Percentiles rank a stretch among this genome's conserved stretches.
Conservation (phyloP, 1,284 basidiomycete species). For the Malassezia sympodialis region DNA sequence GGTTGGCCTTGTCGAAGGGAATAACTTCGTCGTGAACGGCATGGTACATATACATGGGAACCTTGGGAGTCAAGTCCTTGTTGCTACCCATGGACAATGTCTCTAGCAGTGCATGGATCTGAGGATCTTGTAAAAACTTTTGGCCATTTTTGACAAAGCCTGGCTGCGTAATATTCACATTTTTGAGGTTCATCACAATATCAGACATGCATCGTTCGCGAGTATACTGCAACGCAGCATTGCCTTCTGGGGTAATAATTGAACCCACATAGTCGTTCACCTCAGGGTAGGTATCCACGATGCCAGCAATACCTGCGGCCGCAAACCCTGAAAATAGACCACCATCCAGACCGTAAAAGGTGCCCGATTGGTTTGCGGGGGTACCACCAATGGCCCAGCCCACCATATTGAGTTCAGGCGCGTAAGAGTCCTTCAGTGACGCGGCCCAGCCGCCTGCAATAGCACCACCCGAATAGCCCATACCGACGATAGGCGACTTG, state of each 20-base stretch:
- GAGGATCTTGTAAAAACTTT: not conserved
- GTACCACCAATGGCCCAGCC: constrained; percentile 38
- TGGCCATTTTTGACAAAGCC: constrained; percentile 5
- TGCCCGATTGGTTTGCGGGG: constrained; percentile 27
- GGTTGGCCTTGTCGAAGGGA: constrained; percentile 19
- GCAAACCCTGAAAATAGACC: constrained; percentile 31
- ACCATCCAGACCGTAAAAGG: constrained; percentile 15
- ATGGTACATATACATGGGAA: constrained; percentile 35
- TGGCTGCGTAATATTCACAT: constrained; percentile 12
- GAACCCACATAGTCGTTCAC: constrained; percentile 24
- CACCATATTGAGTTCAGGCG: constrained; percentile 31
- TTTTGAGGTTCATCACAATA: constrained; percentile 19
- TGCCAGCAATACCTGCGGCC: constrained; percentile 30
- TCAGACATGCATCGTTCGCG: constrained; percentile 19
- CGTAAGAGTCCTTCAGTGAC: constrained; percentile 21
- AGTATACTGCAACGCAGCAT: constrained; percentile 18
- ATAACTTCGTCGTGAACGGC: constrained; percentile 36
- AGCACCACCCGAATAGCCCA: constrained; percentile 35
- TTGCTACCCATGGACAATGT: constrained; percentile 8
- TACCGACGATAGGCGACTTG: constrained; percentile 20
- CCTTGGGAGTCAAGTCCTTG: constrained; percentile 19
- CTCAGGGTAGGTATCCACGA: constrained; percentile 26
- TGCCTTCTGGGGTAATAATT: constrained; percentile 26
- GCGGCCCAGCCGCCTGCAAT: constrained; percentile 32
- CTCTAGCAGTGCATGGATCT: not conserved